Percentiles rank a stretch among this genome's conserved stretches.
phyloP scores from a whole-genome alignment of 352 stramenopile species.

The Peronospora tabacina region DNA sequence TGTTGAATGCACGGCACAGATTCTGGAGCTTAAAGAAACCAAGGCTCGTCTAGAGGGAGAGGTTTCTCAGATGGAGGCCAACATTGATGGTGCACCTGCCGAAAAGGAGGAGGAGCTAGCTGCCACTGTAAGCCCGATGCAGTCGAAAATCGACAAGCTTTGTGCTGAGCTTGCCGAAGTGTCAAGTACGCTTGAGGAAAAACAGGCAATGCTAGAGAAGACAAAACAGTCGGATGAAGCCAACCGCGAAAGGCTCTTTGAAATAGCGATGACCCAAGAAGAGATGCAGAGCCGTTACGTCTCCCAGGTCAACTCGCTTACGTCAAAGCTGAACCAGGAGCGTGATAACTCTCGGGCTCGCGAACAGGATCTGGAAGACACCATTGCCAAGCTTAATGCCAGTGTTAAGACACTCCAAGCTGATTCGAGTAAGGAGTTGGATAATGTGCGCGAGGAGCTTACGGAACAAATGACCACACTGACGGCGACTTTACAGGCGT shows the following conservation, averaged over 20 bases:
- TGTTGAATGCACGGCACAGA: slow-evolving; percentile 27
- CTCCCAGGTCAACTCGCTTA: slow-evolving; percentile 35
- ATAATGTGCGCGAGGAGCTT: slow-evolving; percentile 16
- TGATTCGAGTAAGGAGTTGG: slow-evolving; percentile 29
- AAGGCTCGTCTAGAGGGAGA: slow-evolving; percentile 35
- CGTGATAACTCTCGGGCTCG: slow-evolving; percentile 34
- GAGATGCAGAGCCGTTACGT: slow-evolving; percentile 37
- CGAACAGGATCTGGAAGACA: slow-evolving; percentile 35
- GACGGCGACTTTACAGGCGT: slow-evolving; percentile 30
- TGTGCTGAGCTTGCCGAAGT: slow-evolving; percentile 27
- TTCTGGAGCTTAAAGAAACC: slow-evolving; percentile 29
- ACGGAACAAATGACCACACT: slow-evolving; percentile 30
- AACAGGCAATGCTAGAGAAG: slow-evolving; percentile 26
- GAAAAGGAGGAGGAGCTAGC: slow-evolving; percentile 27
- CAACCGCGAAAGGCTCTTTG: slow-evolving; percentile 33
- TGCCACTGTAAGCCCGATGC: slow-evolving; percentile 24
- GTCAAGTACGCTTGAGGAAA: slow-evolving; percentile 26
- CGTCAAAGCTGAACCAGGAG: slow-evolving; percentile 40
- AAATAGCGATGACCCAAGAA: slow-evolving; percentile 38
- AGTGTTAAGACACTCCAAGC: slow-evolving; percentile 30
- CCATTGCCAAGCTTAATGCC: slow-evolving; percentile 28
- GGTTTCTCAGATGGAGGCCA: slow-evolving; percentile 33
- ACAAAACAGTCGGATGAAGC: slow-evolving; percentile 31
- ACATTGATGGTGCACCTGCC: slow-evolving; percentile 26
- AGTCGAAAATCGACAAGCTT: slow-evolving; percentile 22